phyloP scores from a whole-genome alignment of 2,329 filamentous ascomycete species.

The Fusarium irregulare region DNA sequence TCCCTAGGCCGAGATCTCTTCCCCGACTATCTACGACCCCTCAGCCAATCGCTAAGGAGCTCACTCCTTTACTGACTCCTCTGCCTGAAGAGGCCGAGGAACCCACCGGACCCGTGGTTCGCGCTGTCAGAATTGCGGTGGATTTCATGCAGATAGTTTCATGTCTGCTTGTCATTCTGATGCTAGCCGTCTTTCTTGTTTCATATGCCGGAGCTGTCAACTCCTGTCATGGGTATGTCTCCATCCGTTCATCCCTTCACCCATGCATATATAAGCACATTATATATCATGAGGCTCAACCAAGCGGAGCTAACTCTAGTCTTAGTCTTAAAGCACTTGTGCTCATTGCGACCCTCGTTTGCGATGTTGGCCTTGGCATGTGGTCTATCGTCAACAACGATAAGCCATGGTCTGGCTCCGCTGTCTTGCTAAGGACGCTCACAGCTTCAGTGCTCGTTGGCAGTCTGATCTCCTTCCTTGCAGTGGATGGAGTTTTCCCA shows the following conservation, averaged over 20 bases:
- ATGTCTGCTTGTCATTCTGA: constrained; percentile 48
- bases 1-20: constrained; percentile 38
- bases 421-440: constrained; percentile 48
- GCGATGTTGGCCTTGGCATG: constrained; percentile 53
- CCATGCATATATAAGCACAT: background rate
- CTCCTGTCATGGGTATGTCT: constrained; percentile 38
- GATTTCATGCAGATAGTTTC: constrained; percentile 49
- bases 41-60: constrained; percentile 36
- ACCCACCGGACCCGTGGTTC: constrained; percentile 37
- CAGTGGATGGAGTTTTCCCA: constrained; percentile 52
- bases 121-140: constrained; percentile 46
- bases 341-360: constrained; percentile 47
- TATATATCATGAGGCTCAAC: background rate
- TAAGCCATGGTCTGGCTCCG: constrained; percentile 48
- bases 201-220: constrained; percentile 41
- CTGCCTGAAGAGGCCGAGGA: constrained; percentile 42
- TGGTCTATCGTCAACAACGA: constrained; percentile 49
- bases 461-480: constrained; percentile 52
- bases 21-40: constrained; percentile 39
- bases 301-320: background rate
- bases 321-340: constrained; percentile 44
- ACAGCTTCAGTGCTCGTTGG: constrained; percentile 51
- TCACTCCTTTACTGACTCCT: constrained; percentile 41
- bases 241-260: background rate
- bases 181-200: constrained; percentile 49